Evolutionary conservation across 768 basidiomycete species (phyloP), one percentile per base, ranked within the genome.

Genomic region (Amanita polypyramis): DNA sequence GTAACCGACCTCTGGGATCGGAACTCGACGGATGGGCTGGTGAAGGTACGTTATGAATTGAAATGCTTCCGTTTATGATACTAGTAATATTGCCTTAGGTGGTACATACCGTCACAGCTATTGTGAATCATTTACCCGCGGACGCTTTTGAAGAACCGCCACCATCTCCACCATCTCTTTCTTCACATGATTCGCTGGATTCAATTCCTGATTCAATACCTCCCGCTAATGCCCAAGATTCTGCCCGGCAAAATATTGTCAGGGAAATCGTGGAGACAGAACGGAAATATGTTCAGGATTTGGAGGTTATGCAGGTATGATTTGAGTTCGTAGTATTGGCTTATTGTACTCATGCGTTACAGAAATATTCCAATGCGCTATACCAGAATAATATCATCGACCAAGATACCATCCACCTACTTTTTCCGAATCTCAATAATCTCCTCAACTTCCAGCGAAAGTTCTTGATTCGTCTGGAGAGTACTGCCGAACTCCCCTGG

Each of bases 381-480:
- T 74, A 90, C 5, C 82, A 86, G 63, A 79, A 78, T 58, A 85
- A 88, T 57, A 73, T 88, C 47, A 85, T 98, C 55, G 85, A 93
- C 63, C 88, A 90, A 56, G 96, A 98, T 62, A 94, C 91, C 36
- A 91, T 95, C 46, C 95, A 97, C 66, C 76, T 85, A 49, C 83
- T 99, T 50, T 99, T 99, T 69, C 90, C 93, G 4, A 89, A 89
- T 64, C 75, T 98, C 53, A 88, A 91, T 73, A 87, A 91, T 61
- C 76, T 99, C 25, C 76, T 98, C 56, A 97, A 99, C 64, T 96
- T 98, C 59, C 96, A 98, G 63, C 80, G 93, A 55, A 82, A 85
- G 61, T 94, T 95, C 66, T 80, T 94, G 45, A 93, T 94, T 64
- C 83, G 81, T 32, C 71, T 95, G 32, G 92, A 96, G 63, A 80